These are phyloP conservation scores for Thelephora ganbajun DNA, from an alignment of 768 basidiomycete genomes.

Conservation along the genomic window DNA sequence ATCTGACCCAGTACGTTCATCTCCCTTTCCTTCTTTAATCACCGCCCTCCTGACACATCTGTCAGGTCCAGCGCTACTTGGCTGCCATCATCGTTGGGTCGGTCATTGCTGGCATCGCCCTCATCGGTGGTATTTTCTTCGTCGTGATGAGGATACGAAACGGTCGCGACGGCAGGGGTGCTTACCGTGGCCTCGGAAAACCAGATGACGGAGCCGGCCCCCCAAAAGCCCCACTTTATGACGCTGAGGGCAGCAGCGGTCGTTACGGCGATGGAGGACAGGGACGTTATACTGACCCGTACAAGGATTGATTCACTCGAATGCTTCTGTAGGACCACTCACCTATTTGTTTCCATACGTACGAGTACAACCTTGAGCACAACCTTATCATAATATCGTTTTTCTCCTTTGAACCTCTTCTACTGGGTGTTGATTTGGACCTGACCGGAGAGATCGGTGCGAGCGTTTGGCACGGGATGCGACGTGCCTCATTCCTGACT, in stretches of 20 bases:
- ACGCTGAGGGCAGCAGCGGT: constrained; percentile 7
- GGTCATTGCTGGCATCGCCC: background rate
- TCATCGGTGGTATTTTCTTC: background rate
- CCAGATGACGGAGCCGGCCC: constrained; percentile 4
- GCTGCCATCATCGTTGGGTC: background rate
- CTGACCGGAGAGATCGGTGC: too few species aligned
- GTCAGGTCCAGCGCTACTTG: background rate
- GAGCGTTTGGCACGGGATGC: too few species aligned
- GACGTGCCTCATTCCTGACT: too few species aligned
- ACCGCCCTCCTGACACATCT: background rate
- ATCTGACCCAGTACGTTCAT: too few species aligned
- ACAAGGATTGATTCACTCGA: constrained; percentile 3
- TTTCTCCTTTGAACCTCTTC: too few species aligned
- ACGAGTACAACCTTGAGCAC: too few species aligned
- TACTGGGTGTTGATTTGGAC: too few species aligned
- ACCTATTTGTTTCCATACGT: too few species aligned
- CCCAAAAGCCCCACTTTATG: constrained; percentile 6
- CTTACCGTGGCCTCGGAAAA: constrained; percentile 7
- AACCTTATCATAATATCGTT: too few species aligned
- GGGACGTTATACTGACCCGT: constrained; percentile 9
- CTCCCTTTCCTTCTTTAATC: too few species aligned
- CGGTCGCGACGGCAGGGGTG: background rate
- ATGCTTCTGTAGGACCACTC: too few species aligned
- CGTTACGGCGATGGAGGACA: constrained; percentile 8
- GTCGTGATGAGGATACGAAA: background rate